Evolutionary conservation across 192 early-diverging fungal genomes (phyloP).

Genomic region (Globomyces pollinis-pini): DNA sequence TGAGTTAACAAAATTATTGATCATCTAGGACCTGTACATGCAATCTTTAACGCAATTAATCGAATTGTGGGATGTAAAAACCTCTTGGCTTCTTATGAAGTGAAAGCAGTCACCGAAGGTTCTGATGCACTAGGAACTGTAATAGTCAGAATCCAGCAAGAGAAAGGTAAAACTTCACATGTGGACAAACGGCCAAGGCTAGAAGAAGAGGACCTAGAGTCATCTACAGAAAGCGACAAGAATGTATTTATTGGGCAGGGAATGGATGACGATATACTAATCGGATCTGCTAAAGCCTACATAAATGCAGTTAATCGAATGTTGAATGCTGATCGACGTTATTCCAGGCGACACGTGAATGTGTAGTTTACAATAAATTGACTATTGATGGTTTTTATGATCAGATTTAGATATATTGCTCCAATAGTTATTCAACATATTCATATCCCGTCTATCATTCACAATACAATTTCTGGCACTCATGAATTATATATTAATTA

Average conservation of each 20-base stretch:
- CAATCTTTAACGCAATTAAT: conserved; percentile 84
- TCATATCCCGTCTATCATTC: no score
- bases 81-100: conserved; percentile 75
- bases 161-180: conserved; percentile 12
- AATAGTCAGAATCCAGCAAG: conserved; percentile 56
- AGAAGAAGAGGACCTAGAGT: not conserved
- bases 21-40: conserved; percentile 87
- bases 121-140: conserved; percentile 85
- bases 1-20: no score
- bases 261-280: conserved; percentile 79
- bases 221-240: conserved; percentile 12
- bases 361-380: conserved; percentile 1
- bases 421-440: no score
- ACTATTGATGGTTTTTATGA: not conserved
- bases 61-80: conserved; percentile 67
- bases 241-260: conserved; percentile 67
- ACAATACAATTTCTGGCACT: no score
- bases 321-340: conserved; percentile 15
- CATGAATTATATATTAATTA: no score
- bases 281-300: conserved; percentile 82
- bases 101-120: conserved; percentile 79
- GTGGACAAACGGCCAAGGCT: conserved; percentile 13
- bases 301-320: conserved; percentile 78
- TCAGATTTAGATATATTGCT: not conserved
- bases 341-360: conserved; percentile 1